phyloP scores from a whole-genome alignment of 163 green algal genomes.

The Prototheca stagnorum region DNA sequence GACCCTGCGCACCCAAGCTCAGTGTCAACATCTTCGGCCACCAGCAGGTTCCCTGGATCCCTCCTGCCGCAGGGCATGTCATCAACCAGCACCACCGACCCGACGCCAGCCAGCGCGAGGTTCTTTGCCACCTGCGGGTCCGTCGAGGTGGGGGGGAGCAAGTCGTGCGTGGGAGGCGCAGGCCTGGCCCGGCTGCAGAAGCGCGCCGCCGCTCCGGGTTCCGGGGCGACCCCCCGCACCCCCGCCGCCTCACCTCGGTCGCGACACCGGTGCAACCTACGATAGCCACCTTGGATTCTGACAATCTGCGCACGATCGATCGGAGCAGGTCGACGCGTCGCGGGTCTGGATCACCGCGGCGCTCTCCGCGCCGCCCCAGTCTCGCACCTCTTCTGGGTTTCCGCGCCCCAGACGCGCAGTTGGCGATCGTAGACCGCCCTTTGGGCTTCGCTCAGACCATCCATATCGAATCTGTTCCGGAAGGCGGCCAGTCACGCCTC shows the following conservation, averaged over 20 bases:
- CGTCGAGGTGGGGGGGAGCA: no score
- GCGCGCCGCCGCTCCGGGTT: not conserved
- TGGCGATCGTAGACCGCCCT: conserved; percentile 80
- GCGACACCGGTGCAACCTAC: conserved; percentile 47
- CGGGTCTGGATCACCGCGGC: not conserved
- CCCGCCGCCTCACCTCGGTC: conserved; percentile 40
- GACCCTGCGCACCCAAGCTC: conserved; percentile 8
- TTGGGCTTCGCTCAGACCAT: conserved; percentile 52
- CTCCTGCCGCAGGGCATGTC: conserved; percentile 18
- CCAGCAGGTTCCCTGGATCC: conserved; percentile 47
- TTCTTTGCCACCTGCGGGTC: conserved; percentile 71
- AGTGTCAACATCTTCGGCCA: conserved; percentile 22
- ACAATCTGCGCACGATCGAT: conserved; percentile 35
- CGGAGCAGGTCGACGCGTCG: not conserved
- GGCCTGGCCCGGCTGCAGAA: not conserved
- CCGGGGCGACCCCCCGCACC: not conserved
- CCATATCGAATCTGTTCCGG: not conserved
- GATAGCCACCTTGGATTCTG: conserved; percentile 46
- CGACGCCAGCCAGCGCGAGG: conserved; percentile 64
- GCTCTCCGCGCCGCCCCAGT: not conserved
- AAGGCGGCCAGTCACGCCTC: not conserved
- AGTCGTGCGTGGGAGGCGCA: not conserved
- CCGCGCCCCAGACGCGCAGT: conserved; percentile 79
- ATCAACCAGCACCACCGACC: conserved; percentile 43
- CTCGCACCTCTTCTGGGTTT: conserved; percentile 68